Conservation (phyloP, 2,329 filamentous ascomycete genomes). For the Emmonsiellopsis sp. region DNA sequence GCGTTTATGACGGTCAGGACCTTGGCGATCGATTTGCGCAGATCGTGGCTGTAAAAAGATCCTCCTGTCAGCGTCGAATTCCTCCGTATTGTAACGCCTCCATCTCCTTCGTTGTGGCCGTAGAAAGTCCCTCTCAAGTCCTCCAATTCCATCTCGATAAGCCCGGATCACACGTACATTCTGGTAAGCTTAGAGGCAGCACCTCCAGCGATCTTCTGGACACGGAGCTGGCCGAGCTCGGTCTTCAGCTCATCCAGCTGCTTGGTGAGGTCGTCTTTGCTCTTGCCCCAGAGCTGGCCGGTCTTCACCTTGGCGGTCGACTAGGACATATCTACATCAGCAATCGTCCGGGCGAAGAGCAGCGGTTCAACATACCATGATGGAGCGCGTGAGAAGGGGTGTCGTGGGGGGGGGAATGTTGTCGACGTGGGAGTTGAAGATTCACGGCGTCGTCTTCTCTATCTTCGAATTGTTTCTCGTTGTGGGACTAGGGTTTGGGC, state of each 20-base stretch:
- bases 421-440: slow-evolving; percentile 37
- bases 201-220: slow-evolving; percentile 93
- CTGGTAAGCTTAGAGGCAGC: slow-evolving; percentile 92
- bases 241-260: slow-evolving; percentile 92
- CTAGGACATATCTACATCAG: slow-evolving; percentile 30
- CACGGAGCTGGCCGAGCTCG: slow-evolving; percentile 91
- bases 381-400: slow-evolving; percentile 32
- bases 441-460: slow-evolving; percentile 26
- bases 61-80: slow-evolving; percentile 17
- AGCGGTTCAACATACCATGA: slow-evolving; percentile 30
- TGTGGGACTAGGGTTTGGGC: slow-evolving; percentile 40
- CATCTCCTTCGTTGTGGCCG: slow-evolving; percentile 6
- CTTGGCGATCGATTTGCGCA: slow-evolving; percentile 98
- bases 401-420: slow-evolving; percentile 49
- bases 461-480: slow-evolving; percentile 18
- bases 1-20: slow-evolving; percentile 99
- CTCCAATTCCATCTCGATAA: slow-evolving; percentile 2
- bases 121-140: no score
- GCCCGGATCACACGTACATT: slow-evolving; percentile 59
- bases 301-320: slow-evolving; percentile 79
- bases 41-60: slow-evolving; percentile 65
- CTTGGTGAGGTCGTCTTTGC: slow-evolving; percentile 96
- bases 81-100: slow-evolving; percentile 8
- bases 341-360: background rate
- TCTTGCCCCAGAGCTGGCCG: slow-evolving; percentile 95